Evolutionary conservation across 2,329 filamentous ascomycete genomes (phyloP), one percentile per base, ranked within the genome.

Genomic region (Colletotrichum nymphaeae): DNA sequence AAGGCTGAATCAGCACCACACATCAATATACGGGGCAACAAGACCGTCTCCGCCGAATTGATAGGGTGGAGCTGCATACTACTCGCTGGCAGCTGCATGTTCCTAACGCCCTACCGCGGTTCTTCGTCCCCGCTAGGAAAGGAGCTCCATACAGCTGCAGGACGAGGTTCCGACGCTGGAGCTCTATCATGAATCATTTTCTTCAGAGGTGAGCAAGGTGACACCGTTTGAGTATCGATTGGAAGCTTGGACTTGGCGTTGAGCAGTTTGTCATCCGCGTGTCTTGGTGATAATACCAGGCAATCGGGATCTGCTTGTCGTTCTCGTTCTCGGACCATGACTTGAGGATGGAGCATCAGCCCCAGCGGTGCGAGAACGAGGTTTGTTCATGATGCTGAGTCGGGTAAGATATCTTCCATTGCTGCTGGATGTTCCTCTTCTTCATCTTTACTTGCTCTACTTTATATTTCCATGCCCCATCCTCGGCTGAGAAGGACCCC

Each of bases 1-100:
- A 59, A 56, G n/a, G 55, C 63, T 73, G 66, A 73, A 70, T 71
- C 67, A 73, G 71, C 71, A 71, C 55, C 71, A 62, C 56, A 62
- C 62, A 73, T 49, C 37, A 49, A 22, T 28, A 49, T 46, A 62
- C 67, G 63, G 69, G 69, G 22, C 68, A 16, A 8, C 22, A 16
- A 30, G 14, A 16, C n/a, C 19, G 42, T 60, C 42, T 24, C 32
- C 37, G n/a, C 53, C 11, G n/a, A 19, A 66, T 53, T 64, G 53
- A 72, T 64, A 69, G 58, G 69, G n/a, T 52, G 56, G 16, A 63
- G 52, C 30, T 57, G 32, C 30, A 52, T 35, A 19, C 19, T 12
- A 19, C 57, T 42, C 28, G 28, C 28, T n/a, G 7, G 30, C n/a
- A 35, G 35, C 30, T 37, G n/a, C 65, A 62, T 42, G 0, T 16